phyloP scores from a whole-genome alignment of 2,329 filamentous ascomycete species.

The Fusarium stilboides region DNA sequence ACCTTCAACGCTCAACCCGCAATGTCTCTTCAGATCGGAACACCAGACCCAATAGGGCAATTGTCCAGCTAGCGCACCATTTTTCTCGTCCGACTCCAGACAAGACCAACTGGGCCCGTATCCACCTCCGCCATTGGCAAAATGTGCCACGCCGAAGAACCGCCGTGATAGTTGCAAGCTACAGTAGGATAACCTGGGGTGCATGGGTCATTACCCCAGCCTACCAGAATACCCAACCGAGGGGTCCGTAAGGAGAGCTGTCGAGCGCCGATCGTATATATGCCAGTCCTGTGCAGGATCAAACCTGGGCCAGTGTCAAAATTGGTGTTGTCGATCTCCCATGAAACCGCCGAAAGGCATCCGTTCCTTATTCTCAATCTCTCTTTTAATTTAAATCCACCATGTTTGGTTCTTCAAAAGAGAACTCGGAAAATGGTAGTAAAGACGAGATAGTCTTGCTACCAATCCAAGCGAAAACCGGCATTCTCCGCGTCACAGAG shows the following conservation, averaged over 20 bases:
- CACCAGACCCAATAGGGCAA: slow-evolving; percentile 19
- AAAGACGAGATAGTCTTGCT: slow-evolving; percentile 43
- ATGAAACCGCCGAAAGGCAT: slow-evolving; percentile 38
- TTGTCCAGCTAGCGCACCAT: slow-evolving; percentile 25
- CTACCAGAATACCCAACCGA: slow-evolving; percentile 17
- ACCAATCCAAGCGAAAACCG: slow-evolving; percentile 29
- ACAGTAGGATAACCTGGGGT: slow-evolving; percentile 37
- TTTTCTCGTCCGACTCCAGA: slow-evolving; percentile 27
- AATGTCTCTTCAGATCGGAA: not conserved
- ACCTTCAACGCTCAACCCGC: slow-evolving; percentile 21
- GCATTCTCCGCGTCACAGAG: slow-evolving; percentile 37
- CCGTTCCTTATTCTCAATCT: slow-evolving; percentile 29
- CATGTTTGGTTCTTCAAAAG: slow-evolving; percentile 39
- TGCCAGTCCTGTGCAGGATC: slow-evolving; percentile 19
- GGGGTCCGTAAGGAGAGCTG: not conserved
- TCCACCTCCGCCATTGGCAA: slow-evolving; percentile 35
- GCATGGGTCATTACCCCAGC: slow-evolving; percentile 39
- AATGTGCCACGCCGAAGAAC: slow-evolving; percentile 40
- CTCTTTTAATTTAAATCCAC: not conserved
- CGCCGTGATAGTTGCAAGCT: slow-evolving; percentile 34
- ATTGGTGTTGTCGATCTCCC: slow-evolving; percentile 29
- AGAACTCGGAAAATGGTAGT: slow-evolving; percentile 37
- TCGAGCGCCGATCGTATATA: slow-evolving; percentile 31
- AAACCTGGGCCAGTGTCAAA: slow-evolving; percentile 21
- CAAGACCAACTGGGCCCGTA: slow-evolving; percentile 2